Conservation (phyloP, 164 flowering plant genomes). For the Hamamelis virginiana region DNA sequence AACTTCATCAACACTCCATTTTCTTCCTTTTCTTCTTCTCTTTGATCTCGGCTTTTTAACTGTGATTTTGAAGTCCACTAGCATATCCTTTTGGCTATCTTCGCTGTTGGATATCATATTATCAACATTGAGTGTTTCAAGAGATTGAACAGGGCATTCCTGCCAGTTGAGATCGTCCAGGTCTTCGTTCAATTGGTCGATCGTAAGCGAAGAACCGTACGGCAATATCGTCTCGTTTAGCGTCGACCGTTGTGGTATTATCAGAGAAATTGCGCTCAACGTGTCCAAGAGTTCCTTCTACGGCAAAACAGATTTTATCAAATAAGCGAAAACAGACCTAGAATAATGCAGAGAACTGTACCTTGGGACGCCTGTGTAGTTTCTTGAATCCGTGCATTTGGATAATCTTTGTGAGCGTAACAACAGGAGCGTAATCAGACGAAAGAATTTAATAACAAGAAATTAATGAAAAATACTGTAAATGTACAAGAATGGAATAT, state of each 20-base stretch:
- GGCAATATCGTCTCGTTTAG: conserved; percentile 15
- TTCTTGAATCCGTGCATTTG: conserved; percentile 23
- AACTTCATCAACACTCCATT: background rate
- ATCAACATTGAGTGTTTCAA: conserved; percentile 8
- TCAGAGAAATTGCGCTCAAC: background rate
- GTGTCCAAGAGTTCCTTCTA: conserved; percentile 15
- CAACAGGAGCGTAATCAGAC: too few relatives aligned
- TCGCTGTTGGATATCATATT: background rate
- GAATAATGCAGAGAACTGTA: background rate
- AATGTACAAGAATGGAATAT: too few relatives aligned
- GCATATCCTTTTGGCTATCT: too few relatives aligned
- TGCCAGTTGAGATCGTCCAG: conserved; percentile 20
- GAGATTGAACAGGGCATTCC: conserved; percentile 19
- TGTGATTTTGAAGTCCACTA: background rate
- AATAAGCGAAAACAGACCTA: background rate
- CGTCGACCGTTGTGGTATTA: conserved; percentile 19
- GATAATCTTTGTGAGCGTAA: conserved; percentile 13
- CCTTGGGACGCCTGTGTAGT: conserved; percentile 11
- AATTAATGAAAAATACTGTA: too few relatives aligned
- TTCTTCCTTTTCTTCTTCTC: background rate
- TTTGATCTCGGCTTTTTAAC: conserved; percentile 3
- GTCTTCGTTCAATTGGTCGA: conserved; percentile 19
- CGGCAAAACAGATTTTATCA: background rate
- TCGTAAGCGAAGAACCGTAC: conserved; percentile 10
- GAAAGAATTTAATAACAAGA: background rate